Evolutionary conservation across 1,139 yeast species (phyloP).

Genomic region (Yamadazyma jaroonii): DNA sequence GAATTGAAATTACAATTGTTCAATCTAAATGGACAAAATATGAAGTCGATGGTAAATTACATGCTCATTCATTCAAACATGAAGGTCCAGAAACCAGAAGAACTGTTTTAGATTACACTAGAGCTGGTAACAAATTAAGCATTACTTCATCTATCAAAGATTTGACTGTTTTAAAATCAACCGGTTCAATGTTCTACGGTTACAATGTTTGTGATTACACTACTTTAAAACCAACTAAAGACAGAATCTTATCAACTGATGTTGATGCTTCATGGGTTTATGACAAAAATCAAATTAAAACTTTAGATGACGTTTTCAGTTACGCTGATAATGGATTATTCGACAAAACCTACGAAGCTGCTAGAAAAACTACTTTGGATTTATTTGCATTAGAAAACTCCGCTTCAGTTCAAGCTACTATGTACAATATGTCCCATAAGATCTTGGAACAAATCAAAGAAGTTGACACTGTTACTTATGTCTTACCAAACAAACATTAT

Average conservation of each 20-base stretch:
- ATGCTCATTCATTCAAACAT: constrained; percentile 79
- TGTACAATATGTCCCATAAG: constrained; percentile 84
- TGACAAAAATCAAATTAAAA: constrained; percentile 45
- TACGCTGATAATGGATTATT: constrained; percentile 61
- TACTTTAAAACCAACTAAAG: constrained; percentile 75
- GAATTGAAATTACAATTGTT: constrained; percentile 61
- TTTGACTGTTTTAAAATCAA: constrained; percentile 83
- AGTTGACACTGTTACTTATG: constrained; percentile 64
- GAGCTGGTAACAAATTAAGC: constrained; percentile 45
- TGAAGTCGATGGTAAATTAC: constrained; percentile 67
- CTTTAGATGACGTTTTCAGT: constrained; percentile 48
- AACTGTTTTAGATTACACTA: constrained; percentile 52
- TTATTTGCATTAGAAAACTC: constrained; percentile 83
- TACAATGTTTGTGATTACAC: constrained; percentile 86
- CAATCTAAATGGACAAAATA: constrained; percentile 81
- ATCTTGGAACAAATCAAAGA: constrained; percentile 59
- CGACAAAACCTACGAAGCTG: constrained; percentile 58
- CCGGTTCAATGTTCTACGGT: constrained; percentile 93
- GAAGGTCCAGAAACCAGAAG: constrained; percentile 81
- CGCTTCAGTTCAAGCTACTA: constrained; percentile 91
- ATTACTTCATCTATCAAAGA: constrained; percentile 76
- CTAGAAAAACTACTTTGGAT: constrained; percentile 68
- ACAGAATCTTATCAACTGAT: constrained; percentile 85
- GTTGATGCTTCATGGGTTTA: constrained; percentile 75
- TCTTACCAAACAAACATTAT: constrained; percentile 89